Conservation (phyloP, 805 yeast genomes). For the Debaryomyces tyrocola region DNA sequence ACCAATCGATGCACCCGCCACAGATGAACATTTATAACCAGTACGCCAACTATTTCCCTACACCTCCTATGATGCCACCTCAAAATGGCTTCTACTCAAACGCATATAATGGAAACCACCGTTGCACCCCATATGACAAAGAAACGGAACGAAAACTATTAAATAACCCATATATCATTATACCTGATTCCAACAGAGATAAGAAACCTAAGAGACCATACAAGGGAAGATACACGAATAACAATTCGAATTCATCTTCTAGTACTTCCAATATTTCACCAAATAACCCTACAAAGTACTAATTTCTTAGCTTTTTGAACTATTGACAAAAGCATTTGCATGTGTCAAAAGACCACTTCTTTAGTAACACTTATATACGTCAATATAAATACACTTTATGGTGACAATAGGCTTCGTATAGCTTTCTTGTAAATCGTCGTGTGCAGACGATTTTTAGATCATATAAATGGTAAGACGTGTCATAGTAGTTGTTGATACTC, state of each 20-base stretch:
- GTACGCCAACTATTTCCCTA: constrained; percentile 1
- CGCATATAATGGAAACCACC: background rate
- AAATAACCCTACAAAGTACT: too few species aligned
- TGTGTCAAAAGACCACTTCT: too few species aligned
- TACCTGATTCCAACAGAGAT: constrained; percentile 19
- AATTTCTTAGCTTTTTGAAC: too few species aligned
- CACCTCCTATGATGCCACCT: constrained; percentile 3
- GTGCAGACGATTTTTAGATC: background rate
- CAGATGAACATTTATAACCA: background rate
- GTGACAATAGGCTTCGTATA: too few species aligned
- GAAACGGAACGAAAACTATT: constrained; percentile 25
- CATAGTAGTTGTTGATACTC: background rate
- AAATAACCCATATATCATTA: constrained; percentile 29
- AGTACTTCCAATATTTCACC: too few species aligned
- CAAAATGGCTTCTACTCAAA: constrained; percentile 3
- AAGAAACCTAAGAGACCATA: constrained; percentile 1
- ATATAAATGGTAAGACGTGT: background rate
- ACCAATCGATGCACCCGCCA: background rate
- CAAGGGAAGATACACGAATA: constrained; percentile 1
- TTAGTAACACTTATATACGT: too few species aligned
- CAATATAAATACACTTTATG: too few species aligned
- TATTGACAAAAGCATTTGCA: too few species aligned
- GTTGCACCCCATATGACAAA: constrained; percentile 17
- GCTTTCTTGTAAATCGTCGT: background rate
- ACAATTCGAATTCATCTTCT: background rate